A percentile compares a stretch with the other conserved stretches of the same genome.
Evolutionary conservation across 192 early-diverging fungal species (phyloP).

Genomic region (Physocladia obscura): DNA sequence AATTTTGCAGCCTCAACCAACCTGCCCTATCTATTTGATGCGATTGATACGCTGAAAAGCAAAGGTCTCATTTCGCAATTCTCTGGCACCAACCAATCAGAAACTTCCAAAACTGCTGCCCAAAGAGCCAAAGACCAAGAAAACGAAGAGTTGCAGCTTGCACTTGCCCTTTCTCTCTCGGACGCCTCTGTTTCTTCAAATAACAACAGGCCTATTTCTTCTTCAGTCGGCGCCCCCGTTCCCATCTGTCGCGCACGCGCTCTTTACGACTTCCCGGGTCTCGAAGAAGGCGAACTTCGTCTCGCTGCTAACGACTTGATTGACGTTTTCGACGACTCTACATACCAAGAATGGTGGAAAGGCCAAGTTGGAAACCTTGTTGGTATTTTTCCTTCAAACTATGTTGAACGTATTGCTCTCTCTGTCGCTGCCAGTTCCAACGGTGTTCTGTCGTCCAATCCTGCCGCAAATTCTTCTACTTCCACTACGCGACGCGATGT

Average conservation of each 20-base stretch:
- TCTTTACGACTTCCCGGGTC: constrained; percentile 89
- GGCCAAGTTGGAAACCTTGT: constrained; percentile 81
- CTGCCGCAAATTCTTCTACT: constrained; percentile 39
- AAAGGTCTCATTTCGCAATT: constrained; percentile 38
- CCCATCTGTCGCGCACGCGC: constrained; percentile 82
- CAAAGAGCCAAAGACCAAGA: constrained; percentile 77
- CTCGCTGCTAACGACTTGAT: constrained; percentile 87
- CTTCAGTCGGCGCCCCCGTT: background rate
- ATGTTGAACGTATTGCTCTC: constrained; percentile 66
- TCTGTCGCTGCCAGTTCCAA: constrained; percentile 2
- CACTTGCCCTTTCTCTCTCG: constrained; percentile 34
- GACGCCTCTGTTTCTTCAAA: background rate
- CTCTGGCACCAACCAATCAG: constrained; percentile 29
- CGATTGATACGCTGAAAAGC: constrained; percentile 44
- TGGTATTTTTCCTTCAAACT: constrained; percentile 98
- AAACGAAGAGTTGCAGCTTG: constrained; percentile 91
- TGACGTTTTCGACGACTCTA: constrained; percentile 84
- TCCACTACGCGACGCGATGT: constrained; percentile 68
- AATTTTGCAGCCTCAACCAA: constrained; percentile 77
- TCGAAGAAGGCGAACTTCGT: constrained; percentile 87
- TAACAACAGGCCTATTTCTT: background rate
- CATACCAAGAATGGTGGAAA: constrained; percentile 98
- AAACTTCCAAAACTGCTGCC: background rate
- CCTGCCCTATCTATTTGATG: constrained; percentile 69
- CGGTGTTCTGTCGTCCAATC: constrained; percentile 2